Base-by-base conservation (phyloP, 805 yeast species). In the Lipomyces kockii region DNA sequence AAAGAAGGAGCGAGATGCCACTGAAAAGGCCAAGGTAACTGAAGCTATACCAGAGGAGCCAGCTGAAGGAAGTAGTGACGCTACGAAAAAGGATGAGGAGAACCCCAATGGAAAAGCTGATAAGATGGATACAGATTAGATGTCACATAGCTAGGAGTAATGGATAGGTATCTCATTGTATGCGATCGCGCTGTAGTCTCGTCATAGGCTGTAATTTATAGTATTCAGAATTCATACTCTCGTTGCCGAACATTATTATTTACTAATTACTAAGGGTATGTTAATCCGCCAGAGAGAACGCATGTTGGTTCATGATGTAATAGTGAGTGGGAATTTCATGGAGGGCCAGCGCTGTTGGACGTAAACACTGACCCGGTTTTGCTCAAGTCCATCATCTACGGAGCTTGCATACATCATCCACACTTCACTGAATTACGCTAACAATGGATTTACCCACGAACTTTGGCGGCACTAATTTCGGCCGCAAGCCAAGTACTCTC, bases 81-180 rank as follows among this genome's bases (percentile, higher is more conserved):
- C 66, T 7, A 11, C 25, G 9, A 32, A 49, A 20, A 25, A 32
- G 57, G 58, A 58, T 29, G 53, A 35, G 32, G 63, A 62, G 27
- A 61, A 60, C 58, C 62, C 61, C 11, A 69, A 52, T 46, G 52
- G 49, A 49, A 71, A 54, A 20, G 55, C 65, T 34, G 63, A 57
- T 32, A 70, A 70, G 58, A 68, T 68, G 71, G 69, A 68, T 46
- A 68, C 71, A 6, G 71, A 68, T 27, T 65, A 68, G 58, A 35
- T 22, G 2, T 27, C 49, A 43, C 49, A 17, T 43, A 43, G 49
- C 49, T 17, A 8, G 22, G 49, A 43, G 20, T 43, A n/a, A 8
- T 35, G 49, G 22, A n/a, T 17, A 8, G 22, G 22, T 7, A 8
- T 17, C 9, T 43, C 20, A 17, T 17, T 43, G 49, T 6, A 43